phyloP scores from a whole-genome alignment of 345 rosid species.

The Lepidium sativum region DNA sequence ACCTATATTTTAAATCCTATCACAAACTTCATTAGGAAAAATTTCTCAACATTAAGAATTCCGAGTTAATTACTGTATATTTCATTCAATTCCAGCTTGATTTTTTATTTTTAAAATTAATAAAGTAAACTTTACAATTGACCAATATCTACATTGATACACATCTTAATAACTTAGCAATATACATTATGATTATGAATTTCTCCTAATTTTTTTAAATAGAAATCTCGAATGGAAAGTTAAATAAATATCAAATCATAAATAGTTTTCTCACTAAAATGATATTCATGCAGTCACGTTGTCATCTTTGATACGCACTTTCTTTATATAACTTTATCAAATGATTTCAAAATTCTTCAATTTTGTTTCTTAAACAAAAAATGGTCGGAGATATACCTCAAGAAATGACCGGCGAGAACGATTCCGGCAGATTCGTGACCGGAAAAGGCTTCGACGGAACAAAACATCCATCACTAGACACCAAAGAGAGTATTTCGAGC shows the following conservation, averaged over 20 bases:
- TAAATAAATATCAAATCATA: background rate
- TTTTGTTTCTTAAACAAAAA: background rate
- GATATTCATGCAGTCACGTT: slow-evolving; percentile 19
- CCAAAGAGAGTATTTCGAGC: slow-evolving; percentile 6
- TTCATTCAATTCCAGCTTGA: no score
- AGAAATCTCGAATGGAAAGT: background rate
- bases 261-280: background rate
- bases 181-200: no score
- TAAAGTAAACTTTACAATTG: background rate
- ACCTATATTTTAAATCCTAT: no score
- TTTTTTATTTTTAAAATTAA: background rate
- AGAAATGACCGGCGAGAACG: background rate
- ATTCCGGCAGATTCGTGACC: background rate
- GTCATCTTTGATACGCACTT: background rate
- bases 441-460: background rate
- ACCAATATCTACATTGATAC: background rate
- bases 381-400: background rate
- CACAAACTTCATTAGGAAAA: no score
- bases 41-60: no score
- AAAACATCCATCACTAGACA: slow-evolving; percentile 3
- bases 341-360: no score
- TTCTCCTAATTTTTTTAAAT: background rate
- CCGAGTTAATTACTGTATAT: no score
- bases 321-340: background rate
- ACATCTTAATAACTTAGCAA: background rate